Evolutionary conservation across 805 yeast genomes (phyloP).

Genomic region (Ascoidea tarda): DNA sequence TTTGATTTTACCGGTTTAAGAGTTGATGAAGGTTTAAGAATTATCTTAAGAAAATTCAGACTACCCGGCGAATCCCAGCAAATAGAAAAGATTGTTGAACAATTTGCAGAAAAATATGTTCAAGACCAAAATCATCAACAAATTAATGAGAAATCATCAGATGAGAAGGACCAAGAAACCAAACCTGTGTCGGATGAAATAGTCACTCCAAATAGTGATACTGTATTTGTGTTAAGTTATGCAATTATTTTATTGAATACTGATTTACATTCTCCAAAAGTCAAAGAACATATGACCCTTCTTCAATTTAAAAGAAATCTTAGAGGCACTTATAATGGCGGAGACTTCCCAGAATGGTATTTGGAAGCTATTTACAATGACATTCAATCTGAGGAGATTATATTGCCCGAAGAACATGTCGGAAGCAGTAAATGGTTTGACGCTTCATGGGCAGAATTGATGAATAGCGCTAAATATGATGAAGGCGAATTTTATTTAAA

Average conservation of each 20-base stretch:
- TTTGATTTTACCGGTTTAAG: constrained; percentile 69
- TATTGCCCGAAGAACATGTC: constrained; percentile 96
- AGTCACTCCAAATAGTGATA: constrained; percentile 68
- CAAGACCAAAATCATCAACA: constrained; percentile 33
- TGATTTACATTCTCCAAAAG: constrained; percentile 85
- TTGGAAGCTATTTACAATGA: constrained; percentile 68
- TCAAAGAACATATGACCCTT: constrained; percentile 80
- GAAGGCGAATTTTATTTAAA: constrained; percentile 1
- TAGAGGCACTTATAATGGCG: constrained; percentile 58
- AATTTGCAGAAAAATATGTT: constrained; percentile 72
- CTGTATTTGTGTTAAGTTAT: constrained; percentile 79
- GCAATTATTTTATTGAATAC: constrained; percentile 92
- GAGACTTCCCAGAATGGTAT: constrained; percentile 80
- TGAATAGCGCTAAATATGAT: constrained; percentile 28
- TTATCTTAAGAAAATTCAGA: constrained; percentile 69
- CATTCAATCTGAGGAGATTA: constrained; percentile 75
- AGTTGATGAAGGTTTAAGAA: constrained; percentile 87
- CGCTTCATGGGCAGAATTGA: constrained; percentile 65
- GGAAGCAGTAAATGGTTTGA: constrained; percentile 89
- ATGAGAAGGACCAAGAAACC: background rate
- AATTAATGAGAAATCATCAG: constrained; percentile 5
- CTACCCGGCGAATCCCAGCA: constrained; percentile 97
- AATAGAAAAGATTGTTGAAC: constrained; percentile 82
- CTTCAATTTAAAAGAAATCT: constrained; percentile 71
- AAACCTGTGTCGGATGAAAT: constrained; percentile 18